Conservation (phyloP, 2,329 filamentous ascomycete species). For the Aspergillus vadensis region DNA sequence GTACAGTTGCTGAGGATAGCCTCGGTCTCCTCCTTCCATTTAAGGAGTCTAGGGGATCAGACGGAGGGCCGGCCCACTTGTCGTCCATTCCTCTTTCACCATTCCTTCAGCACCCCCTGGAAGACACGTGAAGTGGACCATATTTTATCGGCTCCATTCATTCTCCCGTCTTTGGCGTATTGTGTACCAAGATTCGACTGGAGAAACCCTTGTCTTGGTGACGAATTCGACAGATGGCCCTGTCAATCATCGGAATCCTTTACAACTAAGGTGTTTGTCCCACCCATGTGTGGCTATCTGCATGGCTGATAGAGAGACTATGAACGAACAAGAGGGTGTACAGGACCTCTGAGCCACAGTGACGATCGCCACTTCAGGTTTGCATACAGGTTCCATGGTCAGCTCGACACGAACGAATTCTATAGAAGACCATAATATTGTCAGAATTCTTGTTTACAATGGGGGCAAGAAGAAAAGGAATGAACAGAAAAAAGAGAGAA, state of each 20-base stretch:
- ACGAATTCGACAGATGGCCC: conserved; percentile 16
- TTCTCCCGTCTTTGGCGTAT: conserved; percentile 21
- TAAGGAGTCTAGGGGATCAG: conserved; percentile 10
- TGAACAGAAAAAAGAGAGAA: no score
- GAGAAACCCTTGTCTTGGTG: conserved; percentile 19
- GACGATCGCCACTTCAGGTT: conserved; percentile 4
- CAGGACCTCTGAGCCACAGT: conserved; percentile 6
- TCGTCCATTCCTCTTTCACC: conserved; percentile 1
- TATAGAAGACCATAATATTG: neutral
- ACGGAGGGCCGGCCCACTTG: neutral
- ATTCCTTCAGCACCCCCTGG: conserved; percentile 7
- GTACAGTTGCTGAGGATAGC: conserved; percentile 3
- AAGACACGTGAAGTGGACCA: conserved; percentile 19
- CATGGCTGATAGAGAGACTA: conserved; percentile 15
- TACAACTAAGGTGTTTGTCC: neutral
- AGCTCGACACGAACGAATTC: neutral
- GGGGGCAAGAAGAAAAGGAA: no score
- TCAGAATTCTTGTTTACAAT: neutral
- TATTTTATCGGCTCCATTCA: conserved; percentile 17
- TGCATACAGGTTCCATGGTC: neutral
- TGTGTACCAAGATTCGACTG: conserved; percentile 24
- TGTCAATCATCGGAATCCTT: neutral
- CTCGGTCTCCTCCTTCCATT: conserved; percentile 11
- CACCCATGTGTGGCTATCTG: conserved; percentile 6
- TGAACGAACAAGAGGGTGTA: conserved; percentile 10